A percentile compares a stretch with the other conserved stretches of the same genome.
These are phyloP conservation scores for Yarrowia bubula DNA, from an alignment of 805 yeast genomes.

Conservation along the genomic window DNA sequence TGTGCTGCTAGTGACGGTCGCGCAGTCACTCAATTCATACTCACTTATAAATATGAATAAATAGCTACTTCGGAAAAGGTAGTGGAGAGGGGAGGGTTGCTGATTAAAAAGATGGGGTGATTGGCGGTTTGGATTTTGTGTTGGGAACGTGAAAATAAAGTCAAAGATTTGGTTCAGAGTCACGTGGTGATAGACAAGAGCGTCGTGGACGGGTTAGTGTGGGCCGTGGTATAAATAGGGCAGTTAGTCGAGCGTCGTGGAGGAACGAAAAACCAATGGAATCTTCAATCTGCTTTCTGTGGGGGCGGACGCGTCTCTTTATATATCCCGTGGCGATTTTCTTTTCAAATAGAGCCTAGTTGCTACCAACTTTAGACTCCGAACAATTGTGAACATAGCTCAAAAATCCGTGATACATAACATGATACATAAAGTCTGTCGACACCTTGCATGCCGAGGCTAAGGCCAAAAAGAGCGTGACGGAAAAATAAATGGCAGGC, in stretches of 20 bases:
- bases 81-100: conserved; percentile 8
- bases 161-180: conserved; percentile 18
- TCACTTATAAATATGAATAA: conserved; percentile 24
- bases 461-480: not conserved
- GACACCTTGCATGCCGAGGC: conserved; percentile 20
- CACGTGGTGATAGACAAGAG: conserved; percentile 14
- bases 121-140: conserved; percentile 16
- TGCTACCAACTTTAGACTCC: conserved; percentile 27
- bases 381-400: conserved; percentile 25
- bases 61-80: conserved; percentile 15
- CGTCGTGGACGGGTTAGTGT: not conserved
- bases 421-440: conserved; percentile 5
- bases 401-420: not conserved
- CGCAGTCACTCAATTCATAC: not conserved
- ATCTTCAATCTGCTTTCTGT: not conserved
- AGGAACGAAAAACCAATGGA: not conserved
- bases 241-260: not conserved
- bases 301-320: conserved; percentile 1
- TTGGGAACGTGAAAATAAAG: conserved; percentile 26
- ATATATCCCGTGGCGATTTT: not conserved
- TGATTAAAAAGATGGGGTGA: conserved; percentile 21
- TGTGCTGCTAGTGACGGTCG: too few relatives aligned
- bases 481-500: not conserved
- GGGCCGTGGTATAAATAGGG: conserved; percentile 1
- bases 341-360: not conserved